These are phyloP conservation scores for Tuber magnatum DNA, from an alignment of 495 filamentous ascomycete genomes.

Conservation along the genomic window DNA sequence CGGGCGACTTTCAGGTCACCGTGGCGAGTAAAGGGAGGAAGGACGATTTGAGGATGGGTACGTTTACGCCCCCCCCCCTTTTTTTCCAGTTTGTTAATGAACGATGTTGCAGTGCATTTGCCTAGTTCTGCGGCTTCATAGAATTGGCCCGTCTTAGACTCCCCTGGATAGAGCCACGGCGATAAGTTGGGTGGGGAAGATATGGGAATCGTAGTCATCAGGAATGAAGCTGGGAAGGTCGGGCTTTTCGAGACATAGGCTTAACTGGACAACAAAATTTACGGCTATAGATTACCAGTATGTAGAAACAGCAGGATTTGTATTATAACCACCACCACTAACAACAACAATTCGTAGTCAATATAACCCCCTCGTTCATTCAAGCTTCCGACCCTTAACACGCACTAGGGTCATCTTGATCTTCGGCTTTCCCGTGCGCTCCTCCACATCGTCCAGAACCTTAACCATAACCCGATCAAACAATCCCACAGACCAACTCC, in stretches of 20 bases:
- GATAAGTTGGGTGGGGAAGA: too few relatives aligned
- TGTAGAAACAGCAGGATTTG: neutral
- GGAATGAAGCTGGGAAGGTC: slow-evolving; percentile 76
- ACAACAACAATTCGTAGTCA: neutral
- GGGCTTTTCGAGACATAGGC: slow-evolving; percentile 75
- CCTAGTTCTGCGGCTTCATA: too few relatives aligned
- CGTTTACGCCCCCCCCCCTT: too few relatives aligned
- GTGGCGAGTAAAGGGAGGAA: too few relatives aligned
- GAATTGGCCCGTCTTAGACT: too few relatives aligned
- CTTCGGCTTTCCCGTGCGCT: slow-evolving; percentile 88
- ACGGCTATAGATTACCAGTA: neutral
- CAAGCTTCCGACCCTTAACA: slow-evolving; percentile 6
- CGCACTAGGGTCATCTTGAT: slow-evolving; percentile 62
- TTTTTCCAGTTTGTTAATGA: too few relatives aligned
- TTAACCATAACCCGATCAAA: slow-evolving; percentile 82
- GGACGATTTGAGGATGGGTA: too few relatives aligned
- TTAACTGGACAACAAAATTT: slow-evolving; percentile 24
- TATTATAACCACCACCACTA: neutral
- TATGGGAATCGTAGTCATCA: too few relatives aligned
- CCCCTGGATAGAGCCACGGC: too few relatives aligned
- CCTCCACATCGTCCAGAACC: slow-evolving; percentile 86
- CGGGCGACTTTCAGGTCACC: too few relatives aligned
- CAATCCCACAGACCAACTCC: slow-evolving; percentile 58
- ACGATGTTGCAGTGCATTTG: too few relatives aligned
- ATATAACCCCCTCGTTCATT: neutral